phyloP scores from a whole-genome alignment of 2,329 filamentous ascomycete species.

The Xylaria sp. region DNA sequence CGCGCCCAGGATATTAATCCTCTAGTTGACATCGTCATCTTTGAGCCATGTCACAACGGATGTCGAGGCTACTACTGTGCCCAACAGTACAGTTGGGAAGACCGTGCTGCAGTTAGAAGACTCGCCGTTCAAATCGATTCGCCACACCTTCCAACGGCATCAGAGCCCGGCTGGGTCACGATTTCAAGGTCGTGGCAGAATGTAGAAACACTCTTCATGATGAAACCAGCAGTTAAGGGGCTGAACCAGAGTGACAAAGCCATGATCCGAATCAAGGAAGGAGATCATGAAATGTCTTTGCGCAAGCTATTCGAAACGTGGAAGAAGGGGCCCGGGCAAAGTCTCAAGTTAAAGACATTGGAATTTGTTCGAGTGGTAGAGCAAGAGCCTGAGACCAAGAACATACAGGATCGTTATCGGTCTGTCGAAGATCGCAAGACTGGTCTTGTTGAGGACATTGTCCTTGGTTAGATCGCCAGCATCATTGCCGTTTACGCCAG shows the following conservation, averaged over 20 bases:
- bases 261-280: conserved; percentile 45
- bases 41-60: conserved; percentile 49
- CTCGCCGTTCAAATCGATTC: conserved; percentile 49
- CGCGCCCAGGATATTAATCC: conserved; percentile 42
- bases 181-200: conserved; percentile 47
- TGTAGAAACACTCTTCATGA: conserved; percentile 48
- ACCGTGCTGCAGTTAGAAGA: conserved; percentile 43
- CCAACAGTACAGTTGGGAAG: conserved; percentile 44
- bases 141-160: conserved; percentile 30
- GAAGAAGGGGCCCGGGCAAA: conserved; percentile 45
- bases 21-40: conserved; percentile 46
- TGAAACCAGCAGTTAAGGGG: conserved; percentile 45
- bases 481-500: neutral
- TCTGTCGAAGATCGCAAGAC: conserved; percentile 43
- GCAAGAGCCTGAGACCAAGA: conserved; percentile 36
- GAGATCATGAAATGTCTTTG: conserved; percentile 39
- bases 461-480: conserved; percentile 42
- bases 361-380: conserved; percentile 47
- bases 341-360: conserved; percentile 38
- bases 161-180: conserved; percentile 46
- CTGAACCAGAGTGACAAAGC: conserved; percentile 44
- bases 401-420: conserved; percentile 40
- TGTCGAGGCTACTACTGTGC: conserved; percentile 48
- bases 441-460: conserved; percentile 45
- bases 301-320: conserved; percentile 46